Evolutionary conservation across 257 asterid species (phyloP), one percentile per base, ranked within the genome.

Genomic region (Nemophila menziesii): DNA sequence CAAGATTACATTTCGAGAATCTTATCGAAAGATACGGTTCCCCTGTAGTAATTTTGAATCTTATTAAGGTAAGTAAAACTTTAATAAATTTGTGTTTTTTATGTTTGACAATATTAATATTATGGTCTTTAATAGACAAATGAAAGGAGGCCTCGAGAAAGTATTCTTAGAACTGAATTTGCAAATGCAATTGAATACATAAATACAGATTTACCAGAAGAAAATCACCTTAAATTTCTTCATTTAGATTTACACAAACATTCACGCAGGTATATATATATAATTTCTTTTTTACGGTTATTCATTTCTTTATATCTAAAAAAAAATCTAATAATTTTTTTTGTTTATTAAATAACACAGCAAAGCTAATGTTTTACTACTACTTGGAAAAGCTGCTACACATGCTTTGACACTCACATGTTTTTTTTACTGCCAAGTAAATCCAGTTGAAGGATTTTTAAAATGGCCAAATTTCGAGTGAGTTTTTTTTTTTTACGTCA

Each of bases 161-260:
- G 95, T 61, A 74, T 89, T 66, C 92, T 89, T 50, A 93, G 98
- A 43, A 48, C 77, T 0, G 98, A 89, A 67, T 89, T 84, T 26
- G 87, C 94, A 20, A 74, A 76, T 63, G 98, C 98, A 13, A 89
- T 89, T 50, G 87, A 84, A 69, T 63, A 51, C 58, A 84, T 89
- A 50, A 89, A 89, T 60, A 80, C 68, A 61, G 86, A 78, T 64
- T 58, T 89, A 17, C 48, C 85, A 27, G 95, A 84, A 62, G 94
- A 78, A 72, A 71, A 78, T 51, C 89, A 72, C 45, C 93, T 89
- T 50, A 89, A 70, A 69, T 89, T 89, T 67, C 94, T 89, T 48
- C 98, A 89, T 64, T 84, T 79, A 95, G 98, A 89, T 67, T 70
- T 90, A 75, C 62, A 85, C 67, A 90, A 84, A 64, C 95, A 90